Percentiles rank a stretch among this genome's conserved stretches.
These are phyloP conservation scores for Delphinella strobiligena DNA, from an alignment of 2,329 filamentous ascomycete species.

Conservation along the genomic window DNA sequence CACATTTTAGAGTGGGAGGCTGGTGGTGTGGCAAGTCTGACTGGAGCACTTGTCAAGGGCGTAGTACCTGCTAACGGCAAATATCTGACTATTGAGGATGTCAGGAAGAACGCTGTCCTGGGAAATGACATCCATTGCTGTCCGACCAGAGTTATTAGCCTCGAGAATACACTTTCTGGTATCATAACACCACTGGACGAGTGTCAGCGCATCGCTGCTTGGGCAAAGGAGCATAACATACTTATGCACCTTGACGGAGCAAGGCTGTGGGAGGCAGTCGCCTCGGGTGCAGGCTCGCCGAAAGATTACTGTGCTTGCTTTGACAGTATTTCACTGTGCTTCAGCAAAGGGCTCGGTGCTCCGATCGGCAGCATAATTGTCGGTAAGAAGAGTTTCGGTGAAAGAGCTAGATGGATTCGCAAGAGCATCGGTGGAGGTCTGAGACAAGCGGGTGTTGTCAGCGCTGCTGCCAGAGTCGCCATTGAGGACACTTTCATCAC, in stretches of 20 bases:
- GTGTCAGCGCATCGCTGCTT: constrained; percentile 54
- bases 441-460: constrained; percentile 63
- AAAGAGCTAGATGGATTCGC: constrained; percentile 60
- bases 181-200: constrained; percentile 67
- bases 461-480: constrained; percentile 62
- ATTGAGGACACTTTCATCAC: constrained; percentile 69
- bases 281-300: constrained; percentile 54
- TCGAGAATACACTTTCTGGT: constrained; percentile 79
- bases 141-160: constrained; percentile 66
- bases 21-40: constrained; percentile 57
- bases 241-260: constrained; percentile 70
- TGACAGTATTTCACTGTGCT: constrained; percentile 66
- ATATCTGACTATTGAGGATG: constrained; percentile 66
- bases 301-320: constrained; percentile 56
- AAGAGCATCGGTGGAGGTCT: constrained; percentile 73
- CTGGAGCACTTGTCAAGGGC: constrained; percentile 56
- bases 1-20: constrained; percentile 66
- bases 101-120: constrained; percentile 53
- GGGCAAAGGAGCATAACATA: constrained; percentile 50
- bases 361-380: constrained; percentile 69
- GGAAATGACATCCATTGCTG: constrained; percentile 63
- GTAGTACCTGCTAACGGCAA: constrained; percentile 58
- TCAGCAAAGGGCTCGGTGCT: constrained; percentile 72
- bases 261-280: constrained; percentile 70
- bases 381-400: constrained; percentile 44